Evolutionary conservation across 164 flowering plant species (phyloP).

Genomic region (Protea cynaroides): DNA sequence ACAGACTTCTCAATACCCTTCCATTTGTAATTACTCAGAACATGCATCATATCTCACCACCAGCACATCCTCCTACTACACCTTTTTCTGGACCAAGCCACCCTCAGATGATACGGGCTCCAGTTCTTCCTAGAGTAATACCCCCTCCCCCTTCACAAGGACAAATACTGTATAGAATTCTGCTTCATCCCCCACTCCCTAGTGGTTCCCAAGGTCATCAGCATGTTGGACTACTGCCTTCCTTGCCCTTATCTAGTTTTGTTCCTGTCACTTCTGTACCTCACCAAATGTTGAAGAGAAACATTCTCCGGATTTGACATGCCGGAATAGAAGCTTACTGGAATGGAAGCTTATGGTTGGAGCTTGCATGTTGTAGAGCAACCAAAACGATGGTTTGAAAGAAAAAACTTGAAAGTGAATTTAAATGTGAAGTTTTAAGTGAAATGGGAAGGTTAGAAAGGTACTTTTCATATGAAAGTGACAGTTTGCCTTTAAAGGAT

Average conservation of each 20-base stretch:
- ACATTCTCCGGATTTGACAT: too few species aligned
- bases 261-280: conserved; percentile 20
- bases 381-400: too few species aligned
- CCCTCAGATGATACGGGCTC: conserved; percentile 14
- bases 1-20: conserved; percentile 23
- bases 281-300: too few species aligned
- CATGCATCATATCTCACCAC: conserved; percentile 18
- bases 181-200: conserved; percentile 17
- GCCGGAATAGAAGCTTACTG: too few species aligned
- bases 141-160: conserved; percentile 43
- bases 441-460: too few species aligned
- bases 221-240: conserved; percentile 15
- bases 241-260: conserved; percentile 24
- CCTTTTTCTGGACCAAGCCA: conserved; percentile 10
- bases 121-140: conserved; percentile 9
- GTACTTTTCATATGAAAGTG: too few species aligned
- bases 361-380: too few species aligned
- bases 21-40: conserved; percentile 22
- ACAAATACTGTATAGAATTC: conserved; percentile 24
- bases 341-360: too few species aligned
- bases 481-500: too few species aligned
- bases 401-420: too few species aligned
- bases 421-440: too few species aligned
- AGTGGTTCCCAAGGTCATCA: conserved; percentile 23
- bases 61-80: conserved; percentile 19